Base-by-base conservation (phyloP, 108 stramenopile species). In the Ochromonas danica region DNA sequence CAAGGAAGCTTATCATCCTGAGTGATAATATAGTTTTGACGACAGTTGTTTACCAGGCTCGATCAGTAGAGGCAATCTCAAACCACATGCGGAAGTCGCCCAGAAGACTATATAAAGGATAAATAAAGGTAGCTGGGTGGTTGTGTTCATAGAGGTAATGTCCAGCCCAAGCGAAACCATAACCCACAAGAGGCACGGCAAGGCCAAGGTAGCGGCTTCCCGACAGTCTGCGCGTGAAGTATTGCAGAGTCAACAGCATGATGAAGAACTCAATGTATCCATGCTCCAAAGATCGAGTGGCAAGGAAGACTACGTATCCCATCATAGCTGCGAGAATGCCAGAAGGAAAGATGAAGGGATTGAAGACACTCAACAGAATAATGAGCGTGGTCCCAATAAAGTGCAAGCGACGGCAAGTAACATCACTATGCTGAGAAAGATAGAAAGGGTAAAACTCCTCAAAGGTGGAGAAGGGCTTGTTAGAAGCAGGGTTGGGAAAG, bases 121-220 rank as follows among this genome's bases (percentile, higher is more conserved):
- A 81, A 33, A 81, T 81, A 39, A 81, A 81, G 31, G 81, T 81
- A 0, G 81, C 81, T 1, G 81, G 81, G 1, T 43, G 0, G 75
- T 81, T 81, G 3, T 36, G 31, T 42, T 81, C 81, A 43, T 74
- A 78, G 28, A 2, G 1, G n/a, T 74, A 81, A 40, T 81, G 81
- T n/a, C 81, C 81, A 1, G 74, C 51, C 81, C 81, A 81, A 0
- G 81, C 81, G 61, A 81, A 81, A 0, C 1, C 42, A 40, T 81
- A 81, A 25, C 70, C 70, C 39, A 60, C 33, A 6, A 81, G 33
- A 25, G 31, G 57, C 14, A 77, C 1, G 1, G 40, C 0, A 35
- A 81, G 35, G 3, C 72, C 72, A 41, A 35, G 6, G 3, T 17
- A 3, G 14, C n/a, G 38, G 3, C 10, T 14, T 27, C 31, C 31